Base-by-base conservation (phyloP, 2,329 filamentous ascomycete genomes). In the Elsinoe fawcettii region DNA sequence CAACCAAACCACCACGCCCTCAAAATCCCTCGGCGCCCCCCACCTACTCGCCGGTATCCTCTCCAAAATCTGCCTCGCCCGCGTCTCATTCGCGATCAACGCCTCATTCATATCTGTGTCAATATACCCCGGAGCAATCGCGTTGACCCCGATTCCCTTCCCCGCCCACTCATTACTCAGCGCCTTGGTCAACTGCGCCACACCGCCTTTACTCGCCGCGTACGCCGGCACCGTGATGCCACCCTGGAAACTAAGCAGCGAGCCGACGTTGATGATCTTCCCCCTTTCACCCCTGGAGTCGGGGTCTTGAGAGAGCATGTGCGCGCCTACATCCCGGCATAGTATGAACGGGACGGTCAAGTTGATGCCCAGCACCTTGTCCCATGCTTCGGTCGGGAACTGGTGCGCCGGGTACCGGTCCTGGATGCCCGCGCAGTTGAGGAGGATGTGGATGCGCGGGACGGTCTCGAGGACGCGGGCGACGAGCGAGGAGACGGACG, bases 81-180 rank as follows among this genome's bases (percentile, higher is more conserved):
- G 76, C 63, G 80, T 81, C 65, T 80, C 71, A 70, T 96, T 84
- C 53, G 84, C 80, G 43, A 95, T 81, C 66, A 96, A 72, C 2
- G 90, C 90, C 63, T 79, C 80, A 70, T 96, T 96, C 91, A 96
- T 96, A 60, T 96, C 90, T n/a, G 90, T 96, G 51, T 82, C 87
- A 64, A 95, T 88, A 71, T 96, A 96, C 0, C 90, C 90, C 0
- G 90, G 90, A 1, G 90, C 90, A 67, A 96, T 88, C 6, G 87
- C 88, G 70, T 96, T 96, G 39, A 96, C 90, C 1, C 81, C 88
- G 60, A 96, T 80, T 1, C 90, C 90, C 66, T 83, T 80, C n/a
- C 76, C 71, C 0, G 85, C 83, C 90, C 90, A 96, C 74, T 95
- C 88, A 68, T 96, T 96, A 47, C 85, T 84, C 58, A 96, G 77